Conservation (phyloP, 108 stramenopile genomes). For the Chaetoceros muelleri region DNA sequence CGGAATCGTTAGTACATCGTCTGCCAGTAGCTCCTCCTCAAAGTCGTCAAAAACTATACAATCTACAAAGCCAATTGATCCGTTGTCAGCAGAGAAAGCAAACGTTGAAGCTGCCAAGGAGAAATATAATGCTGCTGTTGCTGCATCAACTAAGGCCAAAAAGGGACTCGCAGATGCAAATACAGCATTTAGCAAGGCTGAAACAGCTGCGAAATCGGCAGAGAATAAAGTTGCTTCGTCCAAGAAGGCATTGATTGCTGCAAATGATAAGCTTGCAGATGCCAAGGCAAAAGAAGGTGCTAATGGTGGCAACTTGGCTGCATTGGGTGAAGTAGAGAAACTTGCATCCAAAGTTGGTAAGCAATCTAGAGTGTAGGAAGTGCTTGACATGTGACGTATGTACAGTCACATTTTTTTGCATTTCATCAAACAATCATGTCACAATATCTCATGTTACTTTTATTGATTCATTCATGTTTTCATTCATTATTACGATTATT, state of each 20-base stretch:
- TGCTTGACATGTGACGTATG: neutral
- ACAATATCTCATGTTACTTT: neutral
- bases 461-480: neutral
- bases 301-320: neutral
- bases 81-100: neutral
- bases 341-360: constrained; percentile 1
- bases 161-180: neutral
- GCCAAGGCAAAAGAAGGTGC: constrained; percentile 1
- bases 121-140: neutral
- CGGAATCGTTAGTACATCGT: neutral
- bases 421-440: neutral
- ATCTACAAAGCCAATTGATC: too few species aligned
- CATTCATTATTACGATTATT: neutral
- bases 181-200: neutral
- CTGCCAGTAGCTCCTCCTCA: neutral
- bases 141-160: neutral
- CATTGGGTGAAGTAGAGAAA: neutral
- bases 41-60: neutral
- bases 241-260: constrained; percentile 2
- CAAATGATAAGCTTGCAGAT: constrained; percentile 1
- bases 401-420: neutral
- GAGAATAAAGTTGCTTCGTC: neutral
- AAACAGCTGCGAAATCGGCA: neutral
- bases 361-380: neutral
- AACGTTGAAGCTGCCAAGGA: neutral